Percentiles rank a stretch among this genome's conserved stretches.
phyloP scores from a whole-genome alignment of 164 flowering plant genomes.

The Berberis thunbergii region DNA sequence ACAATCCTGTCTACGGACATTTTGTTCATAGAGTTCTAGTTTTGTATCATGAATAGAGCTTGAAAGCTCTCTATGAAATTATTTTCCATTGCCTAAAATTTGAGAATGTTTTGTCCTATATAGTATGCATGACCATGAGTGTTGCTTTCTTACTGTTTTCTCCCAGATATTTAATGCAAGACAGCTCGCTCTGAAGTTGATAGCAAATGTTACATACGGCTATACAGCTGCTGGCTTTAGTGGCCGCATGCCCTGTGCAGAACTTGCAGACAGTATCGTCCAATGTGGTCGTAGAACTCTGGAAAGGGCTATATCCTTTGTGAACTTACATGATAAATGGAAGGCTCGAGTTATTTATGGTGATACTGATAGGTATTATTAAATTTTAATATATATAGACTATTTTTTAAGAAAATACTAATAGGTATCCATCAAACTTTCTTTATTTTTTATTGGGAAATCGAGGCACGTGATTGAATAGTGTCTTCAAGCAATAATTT shows the following conservation, averaged over 20 bases:
- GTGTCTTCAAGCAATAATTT: too few relatives aligned
- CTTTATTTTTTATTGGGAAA: too few relatives aligned
- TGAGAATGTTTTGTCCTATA: too few relatives aligned
- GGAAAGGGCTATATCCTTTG: conserved; percentile 81
- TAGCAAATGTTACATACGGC: conserved; percentile 96
- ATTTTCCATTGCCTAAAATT: too few relatives aligned
- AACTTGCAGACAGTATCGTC: conserved; percentile 98
- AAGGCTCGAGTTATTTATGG: conserved; percentile 90
- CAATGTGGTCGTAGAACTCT: conserved; percentile 95
- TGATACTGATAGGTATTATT: conserved; percentile 84
- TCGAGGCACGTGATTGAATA: background rate
- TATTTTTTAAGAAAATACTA: too few relatives aligned
- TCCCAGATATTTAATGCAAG: conserved; percentile 84
- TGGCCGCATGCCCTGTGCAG: conserved; percentile 99
- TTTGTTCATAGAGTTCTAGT: too few relatives aligned
- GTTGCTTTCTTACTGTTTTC: background rate
- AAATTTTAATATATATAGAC: background rate
- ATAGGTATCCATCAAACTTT: too few relatives aligned
- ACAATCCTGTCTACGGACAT: too few relatives aligned
- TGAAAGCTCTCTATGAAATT: too few relatives aligned
- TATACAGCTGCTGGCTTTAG: conserved; percentile 99
- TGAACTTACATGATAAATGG: conserved; percentile 80
- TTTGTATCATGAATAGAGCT: too few relatives aligned
- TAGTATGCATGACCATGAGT: background rate
- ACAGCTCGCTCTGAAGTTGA: conserved; percentile 94